Evolutionary conservation across 23 red algal species (phyloP).

Genomic region (Agarophyton chilense): DNA sequence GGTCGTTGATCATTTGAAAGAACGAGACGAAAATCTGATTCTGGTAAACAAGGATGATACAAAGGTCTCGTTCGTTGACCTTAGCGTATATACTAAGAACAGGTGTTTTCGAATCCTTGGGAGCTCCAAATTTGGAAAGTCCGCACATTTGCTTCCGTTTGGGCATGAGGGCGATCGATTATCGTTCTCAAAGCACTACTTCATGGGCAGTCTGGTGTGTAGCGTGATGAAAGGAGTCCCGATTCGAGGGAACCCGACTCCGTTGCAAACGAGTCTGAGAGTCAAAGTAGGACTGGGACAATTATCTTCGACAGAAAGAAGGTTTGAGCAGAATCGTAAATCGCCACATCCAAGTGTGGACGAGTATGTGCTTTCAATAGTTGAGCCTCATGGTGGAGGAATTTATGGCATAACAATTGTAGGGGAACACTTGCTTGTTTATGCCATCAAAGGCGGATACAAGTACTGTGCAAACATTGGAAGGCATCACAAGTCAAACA

Average conservation of each 20-base stretch:
- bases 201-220: conserved; percentile 36
- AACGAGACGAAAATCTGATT: conserved; percentile 14
- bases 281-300: no score
- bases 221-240: conserved; percentile 18
- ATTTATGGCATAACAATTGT: conserved; percentile 57
- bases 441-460: conserved; percentile 80
- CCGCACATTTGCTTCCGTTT: conserved; percentile 20
- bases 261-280: neutral
- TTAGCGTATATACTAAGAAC: conserved; percentile 89
- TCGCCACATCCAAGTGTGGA: conserved; percentile 12
- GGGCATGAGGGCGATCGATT: neutral
- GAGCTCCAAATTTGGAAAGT: conserved; percentile 81
- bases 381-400: conserved; percentile 24
- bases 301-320: neutral
- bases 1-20: conserved; percentile 27
- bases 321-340: neutral
- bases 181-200: conserved; percentile 2
- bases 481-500: conserved; percentile 88
- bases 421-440: conserved; percentile 26
- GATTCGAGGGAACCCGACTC: neutral
- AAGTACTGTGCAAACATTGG: conserved; percentile 74
- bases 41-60: conserved; percentile 40
- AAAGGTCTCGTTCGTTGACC: conserved; percentile 69
- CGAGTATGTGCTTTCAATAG: conserved; percentile 22
- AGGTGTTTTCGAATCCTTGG: conserved; percentile 85